Evolutionary conservation across 2,329 filamentous ascomycete genomes (phyloP), one percentile per base, ranked within the genome.

Genomic region (Neopestalotiopsis sp.): DNA sequence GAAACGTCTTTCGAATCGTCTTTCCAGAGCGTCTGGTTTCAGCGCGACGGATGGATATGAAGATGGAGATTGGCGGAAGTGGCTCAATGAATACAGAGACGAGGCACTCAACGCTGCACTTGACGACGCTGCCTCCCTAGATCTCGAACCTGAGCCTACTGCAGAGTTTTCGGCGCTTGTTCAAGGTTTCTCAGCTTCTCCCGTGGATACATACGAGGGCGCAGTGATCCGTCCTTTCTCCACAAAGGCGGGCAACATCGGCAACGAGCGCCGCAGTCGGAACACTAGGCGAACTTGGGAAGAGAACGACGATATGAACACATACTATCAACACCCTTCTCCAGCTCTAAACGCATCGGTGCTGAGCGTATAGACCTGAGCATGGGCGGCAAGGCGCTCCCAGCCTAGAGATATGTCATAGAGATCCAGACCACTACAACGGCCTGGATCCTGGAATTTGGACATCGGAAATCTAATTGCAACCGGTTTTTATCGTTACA

Each of bases 241-340:
- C 0, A 76, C 80, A 0, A 81, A 81, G 58, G 79, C 81, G 1
- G 78, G 80, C 5, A 80, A 81, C 45, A 76, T 78, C 3, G 83
- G 81, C 30, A 74, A 76, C 4, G 72, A 38, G 13, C 30, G 9
- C 3, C 13, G 9, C 34, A 38, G 34, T 38, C 34, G 34, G 5
- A 38, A 6, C 34, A 6, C 34, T 38, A 5, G 9, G 9, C 34
- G 34, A 10, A 6, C 34, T 38, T 38, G 34, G 34, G 5, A 38
- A 38, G 34, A 38, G 34, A 10, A 38, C 34, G 5, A 10, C 5
- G 34, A 38, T 6, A 38, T 10, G 34, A 38, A 38, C 5, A 38
- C 9, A 38, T 38, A 5, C 5, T 38, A 38, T 38, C 34, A 6
- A 5, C 9, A 38, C 34, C 5, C 34, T 38, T 38, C 34, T 38